phyloP scores from a whole-genome alignment of 371 early-diverging fungal genomes.

The Mucor circinelloides region DNA sequence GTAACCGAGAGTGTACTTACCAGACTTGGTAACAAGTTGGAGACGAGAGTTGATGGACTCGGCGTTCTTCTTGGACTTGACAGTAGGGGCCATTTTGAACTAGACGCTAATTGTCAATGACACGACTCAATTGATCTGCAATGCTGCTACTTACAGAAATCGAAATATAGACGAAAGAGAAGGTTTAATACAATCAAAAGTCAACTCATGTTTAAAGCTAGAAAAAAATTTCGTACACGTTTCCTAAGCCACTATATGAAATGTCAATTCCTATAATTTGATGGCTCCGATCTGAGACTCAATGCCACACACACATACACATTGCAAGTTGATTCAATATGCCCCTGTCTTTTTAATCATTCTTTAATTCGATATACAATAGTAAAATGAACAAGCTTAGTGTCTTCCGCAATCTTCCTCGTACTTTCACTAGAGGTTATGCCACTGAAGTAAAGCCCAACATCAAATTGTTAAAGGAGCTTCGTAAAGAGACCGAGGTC shows the following conservation, averaged over 20 bases:
- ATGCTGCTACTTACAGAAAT: constrained; percentile 3
- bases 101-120: neutral
- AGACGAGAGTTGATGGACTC: constrained; percentile 98
- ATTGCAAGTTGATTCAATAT: neutral
- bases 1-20: constrained; percentile 97
- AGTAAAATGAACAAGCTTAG: constrained; percentile 12
- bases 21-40: constrained; percentile 98
- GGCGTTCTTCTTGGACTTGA: constrained; percentile 76
- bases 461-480: constrained; percentile 67
- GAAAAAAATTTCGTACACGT: neutral
- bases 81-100: constrained; percentile 53
- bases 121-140: neutral
- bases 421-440: constrained; percentile 13
- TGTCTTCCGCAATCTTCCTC: constrained; percentile 12
- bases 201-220: neutral
- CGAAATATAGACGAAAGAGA: constrained; percentile 14
- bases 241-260: neutral
- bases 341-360: neutral
- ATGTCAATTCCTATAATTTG: neutral
- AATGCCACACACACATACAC: neutral
- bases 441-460: constrained; percentile 61
- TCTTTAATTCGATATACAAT: neutral
- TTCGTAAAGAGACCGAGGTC: constrained; percentile 85
- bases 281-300: neutral
- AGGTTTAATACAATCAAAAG: neutral